Conservation (phyloP, 495 filamentous ascomycete genomes). For the Neurospora sublineolata region DNA sequence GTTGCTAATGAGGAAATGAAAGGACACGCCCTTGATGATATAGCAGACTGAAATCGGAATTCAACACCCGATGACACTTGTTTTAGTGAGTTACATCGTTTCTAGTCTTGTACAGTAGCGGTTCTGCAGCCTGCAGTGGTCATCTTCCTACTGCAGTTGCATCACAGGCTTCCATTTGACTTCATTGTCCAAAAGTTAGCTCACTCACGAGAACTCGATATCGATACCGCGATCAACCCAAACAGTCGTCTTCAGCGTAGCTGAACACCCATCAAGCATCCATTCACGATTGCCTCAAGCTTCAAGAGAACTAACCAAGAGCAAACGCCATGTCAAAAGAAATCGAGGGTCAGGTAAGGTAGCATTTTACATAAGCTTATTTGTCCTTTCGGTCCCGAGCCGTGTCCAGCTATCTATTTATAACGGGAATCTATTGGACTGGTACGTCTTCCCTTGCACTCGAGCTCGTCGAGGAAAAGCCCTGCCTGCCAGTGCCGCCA, state of each 20-base stretch:
- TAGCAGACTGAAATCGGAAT: not conserved
- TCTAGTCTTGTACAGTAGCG: not conserved
- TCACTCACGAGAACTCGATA: not conserved
- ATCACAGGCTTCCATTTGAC: not conserved
- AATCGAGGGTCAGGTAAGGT: not conserved
- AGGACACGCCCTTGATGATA: too few relatives aligned
- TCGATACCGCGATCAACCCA: not conserved
- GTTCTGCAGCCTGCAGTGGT: not conserved
- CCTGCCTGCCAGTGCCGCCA: not conserved
- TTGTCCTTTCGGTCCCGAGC: not conserved
- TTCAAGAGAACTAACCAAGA: not conserved
- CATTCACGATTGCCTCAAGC: not conserved
- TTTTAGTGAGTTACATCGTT: not conserved
- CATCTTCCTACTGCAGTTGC: not conserved
- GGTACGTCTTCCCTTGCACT: not conserved
- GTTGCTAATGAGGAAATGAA: not conserved
- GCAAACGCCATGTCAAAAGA: not conserved
- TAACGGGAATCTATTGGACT: not conserved
- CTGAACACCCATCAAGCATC: not conserved
- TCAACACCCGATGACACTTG: not conserved
- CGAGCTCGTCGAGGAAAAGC: not conserved
- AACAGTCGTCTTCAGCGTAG: not conserved
- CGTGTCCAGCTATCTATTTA: not conserved
- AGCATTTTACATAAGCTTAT: not conserved
- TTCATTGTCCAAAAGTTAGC: not conserved